A percentile compares a stretch with the other conserved stretches of the same genome.
Evolutionary conservation across 345 rosid genomes (phyloP).

Genomic region (Toxicodendron radicans): DNA sequence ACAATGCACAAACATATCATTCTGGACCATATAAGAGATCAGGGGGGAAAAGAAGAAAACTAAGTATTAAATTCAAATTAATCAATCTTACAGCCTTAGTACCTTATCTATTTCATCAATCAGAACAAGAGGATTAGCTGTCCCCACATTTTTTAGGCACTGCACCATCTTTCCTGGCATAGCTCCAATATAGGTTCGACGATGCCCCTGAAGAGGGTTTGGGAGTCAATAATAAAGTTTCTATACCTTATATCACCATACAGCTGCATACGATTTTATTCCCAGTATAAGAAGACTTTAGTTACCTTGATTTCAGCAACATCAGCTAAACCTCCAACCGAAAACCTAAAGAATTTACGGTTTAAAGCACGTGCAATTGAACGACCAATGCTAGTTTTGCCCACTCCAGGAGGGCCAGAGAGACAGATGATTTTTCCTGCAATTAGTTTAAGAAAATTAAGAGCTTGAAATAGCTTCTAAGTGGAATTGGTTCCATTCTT

Average conservation of each 20-base stretch:
- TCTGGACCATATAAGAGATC: background rate
- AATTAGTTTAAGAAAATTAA: background rate
- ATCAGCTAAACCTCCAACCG: conserved; percentile 97
- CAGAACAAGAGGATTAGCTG: conserved; percentile 97
- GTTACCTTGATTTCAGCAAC: conserved; percentile 99
- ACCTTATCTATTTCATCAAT: conserved; percentile 99
- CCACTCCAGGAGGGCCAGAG: conserved; percentile 99
- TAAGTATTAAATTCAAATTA: conserved; percentile 10
- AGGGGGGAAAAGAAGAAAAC: background rate
- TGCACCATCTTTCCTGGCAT: conserved; percentile 99
- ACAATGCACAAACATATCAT: background rate
- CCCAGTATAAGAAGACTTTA: conserved; percentile 2
- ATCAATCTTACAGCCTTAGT: conserved; percentile 12
- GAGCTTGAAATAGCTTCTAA: background rate
- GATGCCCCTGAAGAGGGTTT: conserved; percentile 77
- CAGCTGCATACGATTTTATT: conserved; percentile 1
- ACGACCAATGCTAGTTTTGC: conserved; percentile 98
- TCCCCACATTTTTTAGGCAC: conserved; percentile 95
- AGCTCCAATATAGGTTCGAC: conserved; percentile 97
- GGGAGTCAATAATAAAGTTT: conserved; percentile 21
- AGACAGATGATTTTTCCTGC: conserved; percentile 98
- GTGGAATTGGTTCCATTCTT: background rate
- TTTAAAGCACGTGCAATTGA: conserved; percentile 97
- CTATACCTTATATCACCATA: background rate
- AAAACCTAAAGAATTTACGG: conserved; percentile 91